phyloP scores from a whole-genome alignment of 805 yeast species.

The Kodamaea leandrae region DNA sequence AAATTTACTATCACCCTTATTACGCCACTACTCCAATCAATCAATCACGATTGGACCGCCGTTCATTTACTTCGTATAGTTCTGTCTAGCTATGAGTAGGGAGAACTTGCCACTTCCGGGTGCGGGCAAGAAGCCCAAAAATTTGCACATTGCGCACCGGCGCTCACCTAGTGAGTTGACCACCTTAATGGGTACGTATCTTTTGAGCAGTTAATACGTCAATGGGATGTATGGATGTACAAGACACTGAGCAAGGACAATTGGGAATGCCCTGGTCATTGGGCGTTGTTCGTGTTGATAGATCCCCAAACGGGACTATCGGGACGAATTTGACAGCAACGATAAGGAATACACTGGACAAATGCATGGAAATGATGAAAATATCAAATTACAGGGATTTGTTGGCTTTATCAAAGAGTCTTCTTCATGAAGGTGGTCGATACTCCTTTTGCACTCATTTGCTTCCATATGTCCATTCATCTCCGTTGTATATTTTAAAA shows the following conservation, averaged over 20 bases:
- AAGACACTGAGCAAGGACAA: no score
- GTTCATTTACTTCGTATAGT: conserved; percentile 6
- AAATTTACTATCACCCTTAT: conserved; percentile 10
- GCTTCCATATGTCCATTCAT: not conserved
- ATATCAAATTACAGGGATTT: no score
- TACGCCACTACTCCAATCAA: conserved; percentile 5
- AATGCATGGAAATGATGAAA: no score
- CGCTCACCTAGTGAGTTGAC: conserved; percentile 95
- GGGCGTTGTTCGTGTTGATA: no score
- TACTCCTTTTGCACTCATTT: no score
- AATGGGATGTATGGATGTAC: not conserved
- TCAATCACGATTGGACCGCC: conserved; percentile 8
- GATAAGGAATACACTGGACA: no score
- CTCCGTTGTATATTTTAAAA: not conserved
- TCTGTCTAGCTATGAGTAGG: conserved; percentile 9
- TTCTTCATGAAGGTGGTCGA: no score
- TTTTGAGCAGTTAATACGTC: not conserved
- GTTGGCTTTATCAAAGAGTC: no score
- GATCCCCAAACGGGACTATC: no score
- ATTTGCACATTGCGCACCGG: conserved; percentile 90
- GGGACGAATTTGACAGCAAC: no score
- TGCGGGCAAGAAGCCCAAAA: conserved; percentile 29
- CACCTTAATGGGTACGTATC: conserved; percentile 61
- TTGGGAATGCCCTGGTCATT: no score
- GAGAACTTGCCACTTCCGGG: conserved; percentile 13